A percentile compares a stretch with the other conserved stretches of the same genome.
These are phyloP conservation scores for Magnaporthales sp. DNA, from an alignment of 2,329 filamentous ascomycete species.

Conservation along the genomic window DNA sequence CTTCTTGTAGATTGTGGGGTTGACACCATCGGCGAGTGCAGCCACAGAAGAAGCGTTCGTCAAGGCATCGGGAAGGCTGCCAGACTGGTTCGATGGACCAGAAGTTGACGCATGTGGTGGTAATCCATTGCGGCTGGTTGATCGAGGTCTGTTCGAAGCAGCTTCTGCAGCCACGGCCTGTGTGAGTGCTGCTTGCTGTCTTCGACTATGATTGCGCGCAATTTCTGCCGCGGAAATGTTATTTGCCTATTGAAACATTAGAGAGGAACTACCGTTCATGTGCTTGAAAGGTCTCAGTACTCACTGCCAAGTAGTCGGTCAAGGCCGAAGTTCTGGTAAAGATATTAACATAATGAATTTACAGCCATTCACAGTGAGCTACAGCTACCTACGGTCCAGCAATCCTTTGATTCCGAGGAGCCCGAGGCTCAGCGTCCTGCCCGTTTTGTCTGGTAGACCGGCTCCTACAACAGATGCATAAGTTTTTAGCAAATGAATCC, in stretches of 20 bases:
- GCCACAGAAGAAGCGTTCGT: slow-evolving; percentile 9
- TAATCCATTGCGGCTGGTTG: slow-evolving; percentile 5
- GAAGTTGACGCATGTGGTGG: slow-evolving; percentile 9
- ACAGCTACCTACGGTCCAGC: slow-evolving; percentile 20
- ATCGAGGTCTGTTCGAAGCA: background rate
- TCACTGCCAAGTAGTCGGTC: slow-evolving; percentile 42
- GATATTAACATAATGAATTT: slow-evolving; percentile 1
- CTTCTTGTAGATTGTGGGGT: slow-evolving; percentile 18
- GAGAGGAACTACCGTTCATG: background rate
- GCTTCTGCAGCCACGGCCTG: background rate
- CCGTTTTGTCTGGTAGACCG: background rate
- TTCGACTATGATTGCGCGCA: slow-evolving; percentile 19
- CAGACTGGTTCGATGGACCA: background rate
- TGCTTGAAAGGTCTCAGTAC: background rate
- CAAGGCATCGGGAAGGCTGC: slow-evolving; percentile 1
- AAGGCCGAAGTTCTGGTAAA: slow-evolving; percentile 37
- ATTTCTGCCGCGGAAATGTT: slow-evolving; percentile 60
- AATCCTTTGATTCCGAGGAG: slow-evolving; percentile 9
- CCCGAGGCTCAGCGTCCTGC: background rate
- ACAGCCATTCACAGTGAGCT: background rate
- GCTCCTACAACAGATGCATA: background rate
- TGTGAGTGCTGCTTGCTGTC: slow-evolving; percentile 14
- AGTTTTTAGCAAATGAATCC: background rate
- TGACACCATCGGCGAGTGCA: slow-evolving; percentile 11
- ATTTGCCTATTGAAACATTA: slow-evolving; percentile 41